phyloP scores from a whole-genome alignment of 2,329 filamentous ascomycete species.

The Penicillium sp. region DNA sequence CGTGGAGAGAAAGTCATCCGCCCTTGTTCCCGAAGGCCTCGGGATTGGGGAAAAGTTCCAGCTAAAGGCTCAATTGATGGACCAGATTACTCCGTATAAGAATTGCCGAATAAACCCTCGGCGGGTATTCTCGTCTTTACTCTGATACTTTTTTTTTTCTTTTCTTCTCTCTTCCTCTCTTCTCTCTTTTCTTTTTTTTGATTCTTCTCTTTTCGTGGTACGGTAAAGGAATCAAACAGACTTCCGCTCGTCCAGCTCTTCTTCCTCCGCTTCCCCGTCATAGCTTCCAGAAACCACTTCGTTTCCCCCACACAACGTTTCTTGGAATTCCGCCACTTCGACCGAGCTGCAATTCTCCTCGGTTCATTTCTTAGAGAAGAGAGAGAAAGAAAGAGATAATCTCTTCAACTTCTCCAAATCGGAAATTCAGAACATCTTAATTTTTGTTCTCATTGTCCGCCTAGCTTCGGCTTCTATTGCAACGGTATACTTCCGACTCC shows the following conservation, averaged over 20 bases:
- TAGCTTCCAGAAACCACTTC: conserved; percentile 21
- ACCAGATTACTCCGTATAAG: conserved; percentile 24
- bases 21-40: conserved; percentile 38
- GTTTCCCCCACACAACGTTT: conserved; percentile 33
- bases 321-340: conserved; percentile 33
- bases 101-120: conserved; percentile 19
- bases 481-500: conserved; percentile 44
- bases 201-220: neutral
- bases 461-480: conserved; percentile 18
- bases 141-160: conserved; percentile 11
- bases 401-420: neutral
- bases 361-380: conserved; percentile 5
- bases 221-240: conserved; percentile 17
- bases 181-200: neutral
- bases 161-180: neutral
- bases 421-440: neutral
- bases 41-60: conserved; percentile 27
- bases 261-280: conserved; percentile 46
- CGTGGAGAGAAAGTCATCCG: conserved; percentile 28
- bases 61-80: conserved; percentile 8
- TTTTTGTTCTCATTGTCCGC: neutral
- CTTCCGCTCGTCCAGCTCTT: conserved; percentile 47
- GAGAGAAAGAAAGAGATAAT: neutral
- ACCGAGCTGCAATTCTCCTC: conserved; percentile 29
- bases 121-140: conserved; percentile 14